Evolutionary conservation across 108 stramenopile genomes (phyloP).

Genomic region (Nitzschia inconspicua): DNA sequence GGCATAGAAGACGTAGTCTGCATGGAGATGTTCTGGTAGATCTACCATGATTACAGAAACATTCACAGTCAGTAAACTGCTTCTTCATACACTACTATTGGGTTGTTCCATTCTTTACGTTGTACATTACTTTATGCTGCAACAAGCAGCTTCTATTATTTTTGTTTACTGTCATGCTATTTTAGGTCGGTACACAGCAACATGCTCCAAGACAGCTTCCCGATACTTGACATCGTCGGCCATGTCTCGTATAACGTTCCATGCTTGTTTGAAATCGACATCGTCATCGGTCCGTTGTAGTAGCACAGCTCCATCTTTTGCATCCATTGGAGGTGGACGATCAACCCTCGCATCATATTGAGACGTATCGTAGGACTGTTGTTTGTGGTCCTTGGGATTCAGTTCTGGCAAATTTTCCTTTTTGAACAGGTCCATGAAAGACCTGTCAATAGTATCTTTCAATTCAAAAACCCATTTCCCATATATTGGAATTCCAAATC

Average conservation of each 20-base stretch:
- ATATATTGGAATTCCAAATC: constrained; percentile 78
- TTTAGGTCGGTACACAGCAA: background rate
- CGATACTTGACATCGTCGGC: constrained; percentile 53
- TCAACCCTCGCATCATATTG: constrained; percentile 52
- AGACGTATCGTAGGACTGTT: constrained; percentile 50
- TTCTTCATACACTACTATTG: too few species aligned
- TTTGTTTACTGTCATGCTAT: background rate
- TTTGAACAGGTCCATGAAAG: constrained; percentile 80
- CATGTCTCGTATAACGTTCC: constrained; percentile 73
- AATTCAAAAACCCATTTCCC: constrained; percentile 87
- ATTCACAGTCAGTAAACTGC: background rate
- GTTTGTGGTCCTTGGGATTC: too few species aligned
- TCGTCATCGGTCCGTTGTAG: constrained; percentile 63
- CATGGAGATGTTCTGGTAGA: constrained; percentile 15
- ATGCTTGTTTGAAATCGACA: constrained; percentile 62
- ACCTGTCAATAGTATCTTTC: constrained; percentile 75
- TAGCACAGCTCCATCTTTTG: constrained; percentile 51
- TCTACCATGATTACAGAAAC: background rate
- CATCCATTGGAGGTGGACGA: constrained; percentile 23
- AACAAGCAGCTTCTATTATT: too few species aligned
- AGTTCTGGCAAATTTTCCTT: constrained; percentile 37
- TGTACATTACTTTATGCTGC: too few species aligned
- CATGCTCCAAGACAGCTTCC: constrained; percentile 27
- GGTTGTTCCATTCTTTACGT: too few species aligned
- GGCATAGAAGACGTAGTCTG: constrained; percentile 2